These are phyloP conservation scores for Verbascum thapsus DNA, from an alignment of 257 asterid species.

Conservation along the genomic window DNA sequence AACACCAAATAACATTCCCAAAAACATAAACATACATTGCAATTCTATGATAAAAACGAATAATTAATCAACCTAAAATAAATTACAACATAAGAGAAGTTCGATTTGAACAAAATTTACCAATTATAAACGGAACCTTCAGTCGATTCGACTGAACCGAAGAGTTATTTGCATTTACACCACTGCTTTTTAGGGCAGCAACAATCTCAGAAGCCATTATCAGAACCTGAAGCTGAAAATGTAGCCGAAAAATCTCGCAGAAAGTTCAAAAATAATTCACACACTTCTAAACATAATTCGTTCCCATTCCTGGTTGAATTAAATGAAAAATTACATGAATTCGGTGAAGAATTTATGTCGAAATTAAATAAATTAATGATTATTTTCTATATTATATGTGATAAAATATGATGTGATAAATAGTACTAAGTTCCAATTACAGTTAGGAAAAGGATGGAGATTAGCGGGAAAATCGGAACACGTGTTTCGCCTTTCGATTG, in stretches of 20 bases:
- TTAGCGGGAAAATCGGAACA: conserved; percentile 50
- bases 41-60: background rate
- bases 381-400: no score
- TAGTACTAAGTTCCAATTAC: conserved; percentile 2
- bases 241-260: background rate
- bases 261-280: conserved; percentile 21
- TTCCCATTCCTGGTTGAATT: no score
- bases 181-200: conserved; percentile 21
- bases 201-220: conserved; percentile 38
- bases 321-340: background rate
- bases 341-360: background rate
- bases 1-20: background rate
- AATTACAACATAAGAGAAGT: background rate
- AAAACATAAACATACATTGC: background rate
- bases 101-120: conserved; percentile 37
- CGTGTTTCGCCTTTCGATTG: conserved; percentile 11
- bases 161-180: conserved; percentile 30
- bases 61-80: background rate
- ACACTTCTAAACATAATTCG: background rate
- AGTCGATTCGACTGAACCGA: conserved; percentile 38
- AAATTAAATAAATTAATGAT: no score
- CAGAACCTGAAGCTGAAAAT: conserved; percentile 2
- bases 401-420: background rate
- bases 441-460: conserved; percentile 5
- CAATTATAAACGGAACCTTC: conserved; percentile 75